phyloP scores from a whole-genome alignment of 805 yeast genomes.

The Ogataea glucozyma region DNA sequence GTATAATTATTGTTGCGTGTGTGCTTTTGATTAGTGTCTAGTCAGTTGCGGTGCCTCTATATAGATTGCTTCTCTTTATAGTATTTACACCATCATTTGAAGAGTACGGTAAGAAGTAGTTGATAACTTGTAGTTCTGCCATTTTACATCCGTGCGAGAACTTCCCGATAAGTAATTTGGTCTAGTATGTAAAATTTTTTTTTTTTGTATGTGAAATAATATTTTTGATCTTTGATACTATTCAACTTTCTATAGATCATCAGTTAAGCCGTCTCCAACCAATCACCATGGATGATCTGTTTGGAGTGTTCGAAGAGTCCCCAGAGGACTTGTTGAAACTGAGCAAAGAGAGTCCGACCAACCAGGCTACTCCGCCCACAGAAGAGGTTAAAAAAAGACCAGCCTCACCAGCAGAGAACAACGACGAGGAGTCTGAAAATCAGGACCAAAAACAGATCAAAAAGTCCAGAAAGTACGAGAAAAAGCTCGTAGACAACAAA shows the following conservation, averaged over 20 bases:
- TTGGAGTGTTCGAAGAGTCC: conserved; percentile 61
- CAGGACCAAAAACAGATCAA: conserved; percentile 22
- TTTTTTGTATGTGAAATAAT: not conserved
- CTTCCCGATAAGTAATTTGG: conserved; percentile 5
- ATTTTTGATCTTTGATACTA: conserved; percentile 2
- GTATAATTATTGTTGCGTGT: not conserved
- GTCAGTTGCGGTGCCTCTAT: too few species aligned
- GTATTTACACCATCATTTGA: too few species aligned
- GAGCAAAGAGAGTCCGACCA: conserved; percentile 6
- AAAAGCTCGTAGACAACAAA: conserved; percentile 27
- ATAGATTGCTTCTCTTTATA: too few species aligned
- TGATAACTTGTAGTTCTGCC: conserved; percentile 1
- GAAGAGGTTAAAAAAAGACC: conserved; percentile 19
- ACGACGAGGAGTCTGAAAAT: conserved; percentile 1
- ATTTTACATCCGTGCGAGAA: not conserved
- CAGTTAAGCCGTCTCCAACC: not conserved
- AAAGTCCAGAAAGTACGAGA: conserved; percentile 35
- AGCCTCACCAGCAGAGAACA: conserved; percentile 12
- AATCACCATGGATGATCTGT: conserved; percentile 51
- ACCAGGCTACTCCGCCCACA: not conserved
- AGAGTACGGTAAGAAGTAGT: not conserved
- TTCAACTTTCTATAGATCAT: not conserved
- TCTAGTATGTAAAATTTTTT: conserved; percentile 4
- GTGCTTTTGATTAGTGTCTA: not conserved
- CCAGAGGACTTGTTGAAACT: conserved; percentile 36